Base-by-base conservation (phyloP, 2,329 filamentous ascomycete genomes). In the Xylaria sp. region DNA sequence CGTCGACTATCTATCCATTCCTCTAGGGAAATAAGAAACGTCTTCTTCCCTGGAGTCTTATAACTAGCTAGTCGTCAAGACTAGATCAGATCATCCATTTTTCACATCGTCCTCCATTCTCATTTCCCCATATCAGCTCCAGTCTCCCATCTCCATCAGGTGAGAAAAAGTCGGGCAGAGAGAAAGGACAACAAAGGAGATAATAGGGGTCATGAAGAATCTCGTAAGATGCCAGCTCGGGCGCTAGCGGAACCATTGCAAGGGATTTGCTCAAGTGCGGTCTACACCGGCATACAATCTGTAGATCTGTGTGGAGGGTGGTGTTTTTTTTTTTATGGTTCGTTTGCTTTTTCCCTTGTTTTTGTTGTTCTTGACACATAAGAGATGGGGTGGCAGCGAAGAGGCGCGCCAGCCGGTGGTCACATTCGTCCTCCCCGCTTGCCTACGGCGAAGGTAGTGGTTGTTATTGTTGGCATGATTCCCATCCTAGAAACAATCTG, bases 381-480 rank as follows among this genome's bases (percentile, higher is more conserved):
- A 66, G 71, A 77, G 71, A 76, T 74, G 70, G 72, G 69, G 69
- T 65, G 76, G 76, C 74, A 73, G 75, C 77, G 74, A 76, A 77
- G 76, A 75, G 72, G 75, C 75, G 75, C 73, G 72, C 76, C 75
- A 77, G 72, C 75, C 75, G 74, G 76, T 77, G 76, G 75, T 75
- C 65, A 65, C 58, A 67, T 70, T 72, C 62, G 68, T 73, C 74
- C 73, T 76, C 71, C 73, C 69, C 74, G 73, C 73, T 66, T 71
- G 71, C 67, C 63, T 47, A 60, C 62, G 68, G 65, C 62, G 61
- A 64, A 66, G 55, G 42, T 60, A 21, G 21, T 65, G 27, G 39
- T 61, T 56, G 27, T 39, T 71, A 56, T 70, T 56, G 55, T 65
- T 61, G 17, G 17, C 24, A 61, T 63, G 54, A 12, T 34, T 68